phyloP scores from a whole-genome alignment of 306 rosid genomes.

The Prinsepia uniflora region DNA sequence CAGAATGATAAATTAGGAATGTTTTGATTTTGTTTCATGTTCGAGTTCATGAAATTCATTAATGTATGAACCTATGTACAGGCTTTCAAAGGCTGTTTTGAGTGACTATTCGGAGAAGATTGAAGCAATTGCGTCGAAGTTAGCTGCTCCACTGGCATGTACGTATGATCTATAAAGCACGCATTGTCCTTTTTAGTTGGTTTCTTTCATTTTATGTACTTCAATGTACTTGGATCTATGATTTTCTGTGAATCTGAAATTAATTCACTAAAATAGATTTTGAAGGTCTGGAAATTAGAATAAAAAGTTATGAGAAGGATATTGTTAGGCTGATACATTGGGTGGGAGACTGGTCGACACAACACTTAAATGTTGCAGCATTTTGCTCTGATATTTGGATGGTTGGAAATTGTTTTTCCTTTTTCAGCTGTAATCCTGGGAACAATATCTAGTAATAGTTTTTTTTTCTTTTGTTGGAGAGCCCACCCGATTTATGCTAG shows the following conservation, averaged over 20 bases:
- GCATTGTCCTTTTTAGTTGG: not conserved
- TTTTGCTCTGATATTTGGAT: not conserved
- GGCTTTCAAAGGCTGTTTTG: constrained; percentile 71
- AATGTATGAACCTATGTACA: constrained; percentile 24
- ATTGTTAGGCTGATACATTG: not conserved
- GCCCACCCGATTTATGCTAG: not conserved
- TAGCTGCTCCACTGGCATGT: constrained; percentile 47
- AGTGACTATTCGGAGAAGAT: constrained; percentile 79
- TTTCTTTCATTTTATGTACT: not conserved
- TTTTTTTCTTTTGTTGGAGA: not conserved
- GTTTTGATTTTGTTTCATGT: too few relatives aligned
- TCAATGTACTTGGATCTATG: not conserved
- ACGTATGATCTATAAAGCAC: constrained; percentile 11
- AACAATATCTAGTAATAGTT: not conserved
- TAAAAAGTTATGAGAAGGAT: not conserved
- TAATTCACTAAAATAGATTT: not conserved
- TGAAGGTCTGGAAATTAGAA: constrained; percentile 2
- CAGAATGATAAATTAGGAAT: not conserved
- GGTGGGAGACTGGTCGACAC: not conserved
- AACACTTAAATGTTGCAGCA: not conserved
- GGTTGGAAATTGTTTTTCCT: not conserved
- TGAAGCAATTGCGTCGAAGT: constrained; percentile 70
- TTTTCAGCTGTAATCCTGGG: not conserved
- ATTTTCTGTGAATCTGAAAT: not conserved
- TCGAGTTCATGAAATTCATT: too few relatives aligned